Conservation (phyloP, 768 basidiomycete species). For the Melanogaster broomeanus region DNA sequence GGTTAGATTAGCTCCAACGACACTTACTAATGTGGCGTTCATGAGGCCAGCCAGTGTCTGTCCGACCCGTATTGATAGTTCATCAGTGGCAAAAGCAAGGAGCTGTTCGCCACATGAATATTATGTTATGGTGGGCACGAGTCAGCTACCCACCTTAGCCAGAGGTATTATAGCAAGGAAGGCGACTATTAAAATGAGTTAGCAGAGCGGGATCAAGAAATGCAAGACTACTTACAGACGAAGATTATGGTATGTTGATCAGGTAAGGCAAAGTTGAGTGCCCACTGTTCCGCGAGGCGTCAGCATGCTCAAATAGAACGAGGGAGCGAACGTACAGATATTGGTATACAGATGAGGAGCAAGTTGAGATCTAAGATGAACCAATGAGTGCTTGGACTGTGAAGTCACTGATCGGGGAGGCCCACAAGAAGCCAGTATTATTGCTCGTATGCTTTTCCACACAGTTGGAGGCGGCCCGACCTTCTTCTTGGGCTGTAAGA, state of each 20-base stretch:
- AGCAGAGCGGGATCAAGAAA: neutral
- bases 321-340: slow-evolving; percentile 49
- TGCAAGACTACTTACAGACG: slow-evolving; percentile 53
- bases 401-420: neutral
- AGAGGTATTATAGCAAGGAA: slow-evolving; percentile 85
- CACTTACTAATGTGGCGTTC: slow-evolving; percentile 77
- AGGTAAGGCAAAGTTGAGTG: slow-evolving; percentile 59
- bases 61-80: slow-evolving; percentile 78
- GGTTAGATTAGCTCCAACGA: neutral
- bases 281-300: slow-evolving; percentile 55
- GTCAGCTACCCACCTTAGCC: slow-evolving; percentile 55
- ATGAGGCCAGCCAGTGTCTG: slow-evolving; percentile 82
- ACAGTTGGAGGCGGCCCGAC: slow-evolving; percentile 45
- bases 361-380: slow-evolving; percentile 60
- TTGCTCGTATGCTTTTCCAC: slow-evolving; percentile 49
- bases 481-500: slow-evolving; percentile 41
- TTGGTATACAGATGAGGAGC: slow-evolving; percentile 69
- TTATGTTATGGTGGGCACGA: neutral
- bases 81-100: slow-evolving; percentile 84
- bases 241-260: slow-evolving; percentile 63
- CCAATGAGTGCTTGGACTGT: slow-evolving; percentile 3
- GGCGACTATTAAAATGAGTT: slow-evolving; percentile 47
- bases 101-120: slow-evolving; percentile 42
- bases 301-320: neutral
- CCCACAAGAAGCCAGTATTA: slow-evolving; percentile 61